These are phyloP conservation scores for Suillus hirtellus DNA, from an alignment of 768 basidiomycete species.

Conservation along the genomic window DNA sequence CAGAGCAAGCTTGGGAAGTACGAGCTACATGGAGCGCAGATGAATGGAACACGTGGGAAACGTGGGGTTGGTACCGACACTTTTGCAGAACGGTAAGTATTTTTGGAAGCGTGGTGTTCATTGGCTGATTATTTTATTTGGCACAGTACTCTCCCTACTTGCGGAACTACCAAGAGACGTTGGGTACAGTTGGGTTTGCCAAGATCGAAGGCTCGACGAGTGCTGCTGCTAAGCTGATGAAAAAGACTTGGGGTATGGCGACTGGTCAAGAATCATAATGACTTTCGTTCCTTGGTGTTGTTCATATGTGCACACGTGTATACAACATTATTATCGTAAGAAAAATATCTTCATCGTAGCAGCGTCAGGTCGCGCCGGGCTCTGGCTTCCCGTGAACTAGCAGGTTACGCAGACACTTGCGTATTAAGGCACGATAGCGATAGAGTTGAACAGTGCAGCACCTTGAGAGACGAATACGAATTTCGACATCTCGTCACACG, in stretches of 20 bases:
- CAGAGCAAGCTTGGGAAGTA: constrained; percentile 67
- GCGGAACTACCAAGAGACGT: constrained; percentile 69
- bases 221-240: constrained; percentile 57
- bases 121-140: constrained; percentile 12
- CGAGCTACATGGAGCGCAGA: constrained; percentile 68
- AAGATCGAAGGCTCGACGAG: constrained; percentile 60
- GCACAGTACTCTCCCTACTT: constrained; percentile 77
- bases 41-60: constrained; percentile 85
- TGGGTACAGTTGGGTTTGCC: constrained; percentile 67
- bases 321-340: not conserved
- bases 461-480: not conserved
- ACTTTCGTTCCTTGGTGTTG: constrained; percentile 1
- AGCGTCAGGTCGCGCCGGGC: not conserved
- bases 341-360: not conserved
- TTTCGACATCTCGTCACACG: not conserved
- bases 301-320: constrained; percentile 1
- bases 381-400: not conserved
- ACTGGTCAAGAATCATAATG: constrained; percentile 54
- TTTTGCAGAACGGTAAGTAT: constrained; percentile 76
- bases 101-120: not conserved
- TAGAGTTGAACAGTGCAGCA: not conserved
- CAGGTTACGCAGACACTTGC: not conserved
- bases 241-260: constrained; percentile 69
- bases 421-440: not conserved
- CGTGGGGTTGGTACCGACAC: constrained; percentile 90